Evolutionary conservation across 2,329 filamentous ascomycete species (phyloP), one percentile per base, ranked within the genome.

Genomic region (Endoconidiophora polonica): DNA sequence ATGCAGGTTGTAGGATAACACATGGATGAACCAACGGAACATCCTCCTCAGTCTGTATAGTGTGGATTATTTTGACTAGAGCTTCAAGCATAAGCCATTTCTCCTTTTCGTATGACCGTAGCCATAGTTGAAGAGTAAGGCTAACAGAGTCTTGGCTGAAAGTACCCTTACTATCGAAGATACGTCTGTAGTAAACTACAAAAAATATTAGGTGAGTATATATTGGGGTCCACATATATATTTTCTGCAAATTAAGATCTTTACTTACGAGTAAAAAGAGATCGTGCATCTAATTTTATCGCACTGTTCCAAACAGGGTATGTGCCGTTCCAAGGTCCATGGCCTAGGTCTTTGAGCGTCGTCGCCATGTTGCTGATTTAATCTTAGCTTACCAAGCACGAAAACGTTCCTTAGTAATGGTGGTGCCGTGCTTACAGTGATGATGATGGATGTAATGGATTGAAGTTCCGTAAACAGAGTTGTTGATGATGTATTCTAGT

Each of bases 71-170:
- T 29, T 41, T 41, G 3, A 48, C 37, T 29, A 42, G 37, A 24
- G 37, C 37, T 26, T 48, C 46, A 4, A 48, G 22, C 37, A 48
- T 36, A 10, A 41, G 37, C 46, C 37, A 48, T 26, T 48, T 48
- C 41, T 42, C 37, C 18, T 29, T 48, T 29, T 48, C 46, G 7
- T 5, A 16, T 2, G 46, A 41, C 14, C 18, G 18, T 24, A 48
- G 38, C 37, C 46, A 48, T 18, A 48, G 16, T 16, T 16, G 20
- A 14, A 41, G 46, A n/a, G 23, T 37, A 12, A 26, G 41, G 20
- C 37, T 9, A 16, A 48, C 41, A 16, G 38, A 37, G 16, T 48
- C 38, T 38, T 22, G 37, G n/a, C 23, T 42, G 22, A 48, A 16
- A 10, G 29, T 41, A 16, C 23, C 37, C 20, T 38, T 38, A 9